These are phyloP conservation scores for Aspergillus latus DNA, from an alignment of 2,329 filamentous ascomycete species.

Conservation along the genomic window DNA sequence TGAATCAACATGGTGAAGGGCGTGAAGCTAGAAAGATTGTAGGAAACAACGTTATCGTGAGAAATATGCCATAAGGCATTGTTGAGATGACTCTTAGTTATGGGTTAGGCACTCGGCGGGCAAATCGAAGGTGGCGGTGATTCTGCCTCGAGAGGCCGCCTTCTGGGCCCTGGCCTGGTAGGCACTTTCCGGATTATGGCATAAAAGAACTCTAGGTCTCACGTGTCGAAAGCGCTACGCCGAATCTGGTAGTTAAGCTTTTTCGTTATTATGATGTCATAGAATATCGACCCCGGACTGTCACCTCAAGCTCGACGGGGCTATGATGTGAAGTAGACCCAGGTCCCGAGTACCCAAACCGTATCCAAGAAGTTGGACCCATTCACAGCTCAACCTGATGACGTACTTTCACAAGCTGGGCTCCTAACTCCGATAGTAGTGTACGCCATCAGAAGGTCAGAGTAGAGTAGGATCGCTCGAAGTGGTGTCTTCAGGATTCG, in stretches of 20 bases:
- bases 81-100: not conserved
- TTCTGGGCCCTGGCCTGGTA: not conserved
- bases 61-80: not conserved
- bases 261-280: not conserved
- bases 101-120: not conserved
- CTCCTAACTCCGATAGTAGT: not conserved
- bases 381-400: not conserved
- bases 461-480: not conserved
- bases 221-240: not conserved
- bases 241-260: no score
- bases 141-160: not conserved
- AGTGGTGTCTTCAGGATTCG: not conserved
- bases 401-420: conserved; percentile 3
- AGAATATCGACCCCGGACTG: not conserved
- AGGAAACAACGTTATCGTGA: not conserved
- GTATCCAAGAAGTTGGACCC: no score
- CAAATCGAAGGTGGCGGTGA: not conserved
- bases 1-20: conserved; percentile 24
- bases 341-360: not conserved
- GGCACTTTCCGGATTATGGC: not conserved
- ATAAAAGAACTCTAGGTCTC: not conserved
- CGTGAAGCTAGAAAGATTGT: conserved; percentile 13
- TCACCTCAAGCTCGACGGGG: not conserved
- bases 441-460: not conserved
- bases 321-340: not conserved